Base-by-base conservation (phyloP, 2,329 filamentous ascomycete genomes). In the Blumeria graminis region DNA sequence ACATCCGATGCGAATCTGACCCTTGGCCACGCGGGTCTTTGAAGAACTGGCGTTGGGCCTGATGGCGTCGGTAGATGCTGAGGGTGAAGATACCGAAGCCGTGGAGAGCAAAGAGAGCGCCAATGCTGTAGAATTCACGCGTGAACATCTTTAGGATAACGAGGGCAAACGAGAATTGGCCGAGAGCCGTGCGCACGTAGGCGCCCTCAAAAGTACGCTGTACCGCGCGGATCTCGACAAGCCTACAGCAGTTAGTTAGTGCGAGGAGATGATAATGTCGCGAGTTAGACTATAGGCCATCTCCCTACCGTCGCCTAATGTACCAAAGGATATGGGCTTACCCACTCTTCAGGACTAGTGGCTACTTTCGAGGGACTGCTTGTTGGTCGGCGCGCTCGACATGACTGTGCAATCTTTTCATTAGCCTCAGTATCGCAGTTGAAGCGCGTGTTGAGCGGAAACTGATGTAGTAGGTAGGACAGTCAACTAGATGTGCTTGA, bases 101-200 rank as follows among this genome's bases (percentile, higher is more conserved):
- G 66, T 96, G 96, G 53, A 87, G 81, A 46, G 92, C 89, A 67
- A 95, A 95, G 35, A 98, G 74, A 6, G 92, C 92, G n/a, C 92
- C 92, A 60, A 95, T 94, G 62, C 84, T 81, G 70, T 96, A 96
- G 73, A 98, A 96, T 67, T 96, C 92, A 55, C 82, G 78, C 8
- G 88, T 95, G 72, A 98, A 96, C 69, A 98, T 93, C 71, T 93
- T 94, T 62, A 94, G 79, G 55, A 98, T 86, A 60, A 98, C 82
- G 54, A 98, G 80, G 18, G 90, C 82, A 69, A 98, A 96, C 57
- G 85, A 90, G 72, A 96, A 96, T 66, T 96, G 89, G 3, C 86
- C 86, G 18, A 98, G 78, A 2, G 90, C 89, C 0, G 92, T 98
- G 59, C 92, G 85, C 65, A 95, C 84, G 70, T 96, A 98, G 22